Base-by-base conservation (phyloP, 495 filamentous ascomycete species). In the Pyrenula massariospora region DNA sequence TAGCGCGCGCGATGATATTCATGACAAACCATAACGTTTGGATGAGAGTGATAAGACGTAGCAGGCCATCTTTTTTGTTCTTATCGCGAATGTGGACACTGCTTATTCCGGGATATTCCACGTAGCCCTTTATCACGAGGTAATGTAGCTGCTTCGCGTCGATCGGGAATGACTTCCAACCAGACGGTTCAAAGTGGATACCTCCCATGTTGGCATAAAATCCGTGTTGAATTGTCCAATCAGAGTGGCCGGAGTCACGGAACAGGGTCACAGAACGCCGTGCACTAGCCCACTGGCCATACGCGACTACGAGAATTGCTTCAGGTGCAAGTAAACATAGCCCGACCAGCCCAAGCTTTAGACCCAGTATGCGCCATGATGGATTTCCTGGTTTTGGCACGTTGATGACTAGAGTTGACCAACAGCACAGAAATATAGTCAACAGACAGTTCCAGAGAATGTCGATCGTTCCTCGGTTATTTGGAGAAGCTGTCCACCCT, bases 181-280 rank as follows among this genome's bases (percentile, higher is more conserved):
- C 71, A 0, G 11, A 20, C 1, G 59, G 36, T 10, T 64, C 10
- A 0, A 68, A 59, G 19, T 62, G 11, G 56, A 73, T 62, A 10
- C 69, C 71, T 47, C 73, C 73, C 58, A 63, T 70, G 54, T 74
- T 61, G 21, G 68, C 68, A 54, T 60, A 73, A 56, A 71, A 73
- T 19, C 52, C 71, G 23, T 68, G 64, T 10, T 31, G 47, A 24
- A 71, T 56, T 1, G 69, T 72, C 71, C 70, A 74, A 1, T 59
- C 19, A 2, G 53, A 22, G 24, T 63, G 53, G 15, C 63, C 62
- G 11, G 60, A 50, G 12, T 22, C 12, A 23, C 55, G 22, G 57
- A 66, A 58, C 23, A 59, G 57, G 8, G 12, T 10, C 1, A 54
- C 56, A 1, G 62, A 64, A 10, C 56, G 5, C 24, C 52, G 36